Percentiles rank a stretch among this genome's conserved stretches.
Conservation (phyloP, 176 grass and related monocot genomes). For the Phoenix dactylifera region DNA sequence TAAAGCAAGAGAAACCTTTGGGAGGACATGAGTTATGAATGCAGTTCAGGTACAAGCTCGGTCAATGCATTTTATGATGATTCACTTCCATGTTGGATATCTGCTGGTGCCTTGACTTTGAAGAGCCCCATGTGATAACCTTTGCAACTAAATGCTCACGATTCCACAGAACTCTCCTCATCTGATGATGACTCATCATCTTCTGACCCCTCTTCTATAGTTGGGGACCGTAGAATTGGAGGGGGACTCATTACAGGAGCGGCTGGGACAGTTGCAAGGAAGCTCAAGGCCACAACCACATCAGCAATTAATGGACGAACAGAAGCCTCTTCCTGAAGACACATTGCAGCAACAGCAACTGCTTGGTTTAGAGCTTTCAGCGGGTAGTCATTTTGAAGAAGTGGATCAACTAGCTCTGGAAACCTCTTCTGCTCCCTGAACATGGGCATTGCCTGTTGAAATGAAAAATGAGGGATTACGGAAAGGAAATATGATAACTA, state of each 20-base stretch:
- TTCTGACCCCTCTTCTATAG: too few species aligned
- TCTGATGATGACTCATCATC: too few species aligned
- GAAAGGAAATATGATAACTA: not conserved
- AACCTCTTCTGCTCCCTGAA: conserved; percentile 90
- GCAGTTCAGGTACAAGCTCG: too few species aligned
- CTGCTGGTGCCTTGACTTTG: not conserved
- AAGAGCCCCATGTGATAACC: not conserved
- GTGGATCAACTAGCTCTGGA: conserved; percentile 59
- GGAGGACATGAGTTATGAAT: too few species aligned
- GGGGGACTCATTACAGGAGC: too few species aligned
- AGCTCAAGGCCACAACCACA: conserved; percentile 33
- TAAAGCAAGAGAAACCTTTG: too few species aligned
- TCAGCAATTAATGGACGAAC: conserved; percentile 46
- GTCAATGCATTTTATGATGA: not conserved
- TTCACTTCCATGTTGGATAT: not conserved
- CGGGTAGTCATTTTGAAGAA: conserved; percentile 6
- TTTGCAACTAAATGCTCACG: too few species aligned
- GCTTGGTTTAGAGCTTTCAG: conserved; percentile 32
- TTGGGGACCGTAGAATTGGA: too few species aligned
- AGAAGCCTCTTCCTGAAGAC: conserved; percentile 37
- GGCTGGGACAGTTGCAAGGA: conserved; percentile 2
- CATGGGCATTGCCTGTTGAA: conserved; percentile 59
- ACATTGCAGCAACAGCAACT: conserved; percentile 44
- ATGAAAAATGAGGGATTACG: not conserved
- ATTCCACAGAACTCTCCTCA: too few species aligned